Conservation (phyloP, 306 rosid genomes). For the Dalbergia cultrata region DNA sequence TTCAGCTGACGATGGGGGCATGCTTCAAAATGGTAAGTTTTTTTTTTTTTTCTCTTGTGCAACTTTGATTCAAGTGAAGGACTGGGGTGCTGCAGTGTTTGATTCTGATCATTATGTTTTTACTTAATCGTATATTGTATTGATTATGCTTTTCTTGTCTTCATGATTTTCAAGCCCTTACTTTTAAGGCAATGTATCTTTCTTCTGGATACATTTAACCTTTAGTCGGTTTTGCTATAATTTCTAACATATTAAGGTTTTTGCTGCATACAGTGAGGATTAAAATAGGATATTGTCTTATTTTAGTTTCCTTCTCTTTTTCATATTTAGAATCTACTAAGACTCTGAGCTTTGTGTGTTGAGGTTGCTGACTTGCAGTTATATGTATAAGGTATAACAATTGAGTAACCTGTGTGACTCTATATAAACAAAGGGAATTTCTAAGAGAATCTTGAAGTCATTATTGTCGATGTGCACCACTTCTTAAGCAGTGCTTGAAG, state of each 20-base stretch:
- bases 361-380: not conserved
- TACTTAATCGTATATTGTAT: not conserved
- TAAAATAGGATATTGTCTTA: not conserved
- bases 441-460: not conserved
- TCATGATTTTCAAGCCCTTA: not conserved
- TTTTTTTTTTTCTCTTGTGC: not conserved
- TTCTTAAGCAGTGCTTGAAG: not conserved
- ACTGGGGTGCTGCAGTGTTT: not conserved
- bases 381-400: not conserved
- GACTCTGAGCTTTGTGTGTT: not conserved
- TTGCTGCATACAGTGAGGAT: not conserved
- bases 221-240: not conserved
- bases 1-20: conserved; percentile 41
- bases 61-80: conserved; percentile 24
- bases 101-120: not conserved
- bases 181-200: not conserved
- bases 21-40: conserved; percentile 53
- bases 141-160: conserved; percentile 12
- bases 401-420: not conserved
- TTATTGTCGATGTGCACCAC: too few species aligned
- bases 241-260: not conserved
- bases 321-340: not conserved
- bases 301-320: not conserved
- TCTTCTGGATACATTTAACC: not conserved
- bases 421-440: not conserved